Evolutionary conservation across 1,284 basidiomycete genomes (phyloP).

Genomic region (Moesziomyces parantarcticus): DNA sequence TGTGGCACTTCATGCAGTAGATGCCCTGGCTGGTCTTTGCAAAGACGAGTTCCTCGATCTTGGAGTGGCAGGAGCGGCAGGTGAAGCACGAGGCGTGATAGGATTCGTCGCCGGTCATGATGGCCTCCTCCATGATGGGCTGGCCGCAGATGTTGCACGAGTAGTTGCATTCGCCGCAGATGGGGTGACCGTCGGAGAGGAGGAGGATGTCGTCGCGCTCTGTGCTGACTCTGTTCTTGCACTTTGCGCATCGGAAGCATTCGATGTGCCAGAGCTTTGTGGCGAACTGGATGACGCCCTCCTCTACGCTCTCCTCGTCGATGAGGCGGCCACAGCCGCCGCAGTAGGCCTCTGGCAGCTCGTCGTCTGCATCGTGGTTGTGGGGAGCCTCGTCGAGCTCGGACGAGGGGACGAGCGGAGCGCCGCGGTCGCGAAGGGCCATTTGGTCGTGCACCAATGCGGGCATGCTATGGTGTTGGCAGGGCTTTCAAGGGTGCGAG

Average conservation of each 20-base stretch:
- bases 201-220: constrained; percentile 91
- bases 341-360: constrained; percentile 58
- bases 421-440: constrained; percentile 3
- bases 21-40: constrained; percentile 98
- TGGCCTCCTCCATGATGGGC: constrained; percentile 53
- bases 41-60: constrained; percentile 97
- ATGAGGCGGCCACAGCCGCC: constrained; percentile 57
- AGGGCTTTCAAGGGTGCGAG: not conserved
- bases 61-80: constrained; percentile 90
- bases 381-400: constrained; percentile 14
- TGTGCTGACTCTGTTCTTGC: constrained; percentile 73
- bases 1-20: constrained; percentile 98
- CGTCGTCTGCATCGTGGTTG: constrained; percentile 31
- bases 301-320: constrained; percentile 58
- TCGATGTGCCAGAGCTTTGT: constrained; percentile 62
- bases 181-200: constrained; percentile 94
- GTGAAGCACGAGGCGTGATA: constrained; percentile 99
- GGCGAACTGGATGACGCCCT: constrained; percentile 61
- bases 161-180: constrained; percentile 96
- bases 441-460: constrained; percentile 28
- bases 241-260: constrained; percentile 65
- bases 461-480: constrained; percentile 15
- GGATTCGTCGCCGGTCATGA: constrained; percentile 80
- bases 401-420: constrained; percentile 1
- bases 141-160: constrained; percentile 69